phyloP scores from a whole-genome alignment of 2,329 filamentous ascomycete species.

The Graphiopsis chlorocephala region DNA sequence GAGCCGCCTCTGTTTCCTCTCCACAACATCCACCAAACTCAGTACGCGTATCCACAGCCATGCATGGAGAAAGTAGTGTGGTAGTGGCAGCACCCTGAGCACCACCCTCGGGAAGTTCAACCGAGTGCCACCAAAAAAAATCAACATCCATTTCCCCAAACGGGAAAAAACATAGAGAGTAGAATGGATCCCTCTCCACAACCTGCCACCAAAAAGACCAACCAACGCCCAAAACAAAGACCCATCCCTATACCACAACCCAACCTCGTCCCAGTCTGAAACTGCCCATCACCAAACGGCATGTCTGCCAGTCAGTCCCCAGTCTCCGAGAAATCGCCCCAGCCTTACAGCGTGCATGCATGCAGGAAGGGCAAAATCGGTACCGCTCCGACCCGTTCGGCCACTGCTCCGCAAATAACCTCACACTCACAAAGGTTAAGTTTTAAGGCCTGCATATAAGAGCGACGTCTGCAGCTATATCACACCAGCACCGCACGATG shows the following conservation, averaged over 20 bases:
- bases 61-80: not conserved
- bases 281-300: not conserved
- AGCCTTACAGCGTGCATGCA: not conserved
- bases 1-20: not conserved
- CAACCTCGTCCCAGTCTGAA: conserved; percentile 8
- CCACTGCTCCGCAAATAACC: not conserved
- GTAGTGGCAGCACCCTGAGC: not conserved
- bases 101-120: not conserved
- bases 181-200: not conserved
- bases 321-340: not conserved
- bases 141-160: not conserved
- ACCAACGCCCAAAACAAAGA: not conserved
- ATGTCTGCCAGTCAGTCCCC: no score
- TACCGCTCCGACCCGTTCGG: not conserved
- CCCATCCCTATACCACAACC: not conserved
- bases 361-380: not conserved
- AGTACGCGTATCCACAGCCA: not conserved
- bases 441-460: not conserved
- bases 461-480: not conserved
- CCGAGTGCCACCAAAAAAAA: not conserved
- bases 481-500: not conserved
- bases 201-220: not conserved
- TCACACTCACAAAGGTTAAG: not conserved
- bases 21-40: not conserved
- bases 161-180: not conserved